These are phyloP conservation scores for Meyerozyma athensensis DNA, from an alignment of 1,139 yeast species.

Conservation along the genomic window DNA sequence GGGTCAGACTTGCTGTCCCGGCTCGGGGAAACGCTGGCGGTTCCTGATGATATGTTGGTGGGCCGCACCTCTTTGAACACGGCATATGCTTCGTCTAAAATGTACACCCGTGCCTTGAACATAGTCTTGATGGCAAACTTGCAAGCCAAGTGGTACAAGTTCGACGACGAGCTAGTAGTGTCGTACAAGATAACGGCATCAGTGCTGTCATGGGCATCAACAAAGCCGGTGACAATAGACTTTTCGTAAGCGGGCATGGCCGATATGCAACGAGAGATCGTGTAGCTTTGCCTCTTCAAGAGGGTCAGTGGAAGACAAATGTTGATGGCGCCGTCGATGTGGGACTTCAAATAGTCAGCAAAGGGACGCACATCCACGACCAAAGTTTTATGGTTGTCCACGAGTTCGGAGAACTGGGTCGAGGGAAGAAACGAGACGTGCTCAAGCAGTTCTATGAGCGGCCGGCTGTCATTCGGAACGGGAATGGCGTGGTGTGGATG, in stretches of 20 bases:
- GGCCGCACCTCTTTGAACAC: neutral
- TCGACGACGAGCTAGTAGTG: neutral
- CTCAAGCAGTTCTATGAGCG: neutral
- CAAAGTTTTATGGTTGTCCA: conserved; percentile 24
- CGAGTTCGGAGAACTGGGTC: neutral
- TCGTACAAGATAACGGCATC: conserved; percentile 7
- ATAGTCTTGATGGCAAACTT: neutral
- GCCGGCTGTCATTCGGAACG: conserved; percentile 4
- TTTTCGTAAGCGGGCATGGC: conserved; percentile 40
- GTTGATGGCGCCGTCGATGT: conserved; percentile 55
- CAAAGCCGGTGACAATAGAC: conserved; percentile 29
- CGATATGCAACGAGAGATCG: conserved; percentile 50
- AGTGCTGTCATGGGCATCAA: conserved; percentile 45
- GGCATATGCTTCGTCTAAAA: neutral
- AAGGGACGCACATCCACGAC: conserved; percentile 70
- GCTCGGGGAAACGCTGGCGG: neutral
- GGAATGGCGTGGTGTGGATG: conserved; percentile 6
- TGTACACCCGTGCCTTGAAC: neutral
- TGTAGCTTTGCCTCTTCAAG: conserved; percentile 62
- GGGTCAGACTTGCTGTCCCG: neutral
- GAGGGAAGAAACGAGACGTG: neutral
- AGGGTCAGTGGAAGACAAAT: conserved; percentile 77
- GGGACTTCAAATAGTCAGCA: conserved; percentile 51
- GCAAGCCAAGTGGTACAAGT: conserved; percentile 2
- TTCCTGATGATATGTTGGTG: neutral